A percentile compares a stretch with the other conserved stretches of the same genome.
These are phyloP conservation scores for Hansfordia pulvinata DNA, from an alignment of 2,329 filamentous ascomycete species.

Conservation along the genomic window DNA sequence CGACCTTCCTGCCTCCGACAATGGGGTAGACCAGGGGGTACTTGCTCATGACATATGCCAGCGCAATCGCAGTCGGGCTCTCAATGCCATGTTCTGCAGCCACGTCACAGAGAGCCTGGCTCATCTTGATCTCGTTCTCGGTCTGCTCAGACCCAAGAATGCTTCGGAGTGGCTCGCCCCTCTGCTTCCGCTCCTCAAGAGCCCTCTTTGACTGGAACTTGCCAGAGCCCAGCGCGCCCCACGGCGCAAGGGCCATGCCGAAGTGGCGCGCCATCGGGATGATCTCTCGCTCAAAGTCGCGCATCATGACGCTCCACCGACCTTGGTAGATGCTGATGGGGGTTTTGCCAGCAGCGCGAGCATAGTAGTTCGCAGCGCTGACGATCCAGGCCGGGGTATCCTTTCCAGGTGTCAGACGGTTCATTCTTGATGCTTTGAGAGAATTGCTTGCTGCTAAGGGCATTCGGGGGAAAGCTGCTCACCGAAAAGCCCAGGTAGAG, in stretches of 20 bases:
- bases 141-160: constrained; percentile 19
- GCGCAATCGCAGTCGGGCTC: constrained; percentile 43
- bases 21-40: constrained; percentile 38
- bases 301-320: constrained; percentile 18
- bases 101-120: constrained; percentile 44
- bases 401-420: no score
- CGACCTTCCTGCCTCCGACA: constrained; percentile 35
- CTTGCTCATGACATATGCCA: constrained; percentile 38
- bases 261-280: constrained; percentile 25
- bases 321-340: constrained; percentile 26
- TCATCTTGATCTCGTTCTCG: constrained; percentile 36
- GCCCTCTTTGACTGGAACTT: constrained; percentile 28
- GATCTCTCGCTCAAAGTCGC: constrained; percentile 26
- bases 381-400: constrained; percentile 27
- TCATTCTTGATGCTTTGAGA: no score
- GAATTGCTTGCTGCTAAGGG: no score
- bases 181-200: constrained; percentile 14
- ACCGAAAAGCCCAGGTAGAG: constrained; percentile 25
- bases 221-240: constrained; percentile 43
- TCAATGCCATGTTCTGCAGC: constrained; percentile 39
- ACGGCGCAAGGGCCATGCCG: constrained; percentile 41
- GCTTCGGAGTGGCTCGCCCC: constrained; percentile 24
- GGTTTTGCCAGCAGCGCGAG: constrained; percentile 18
- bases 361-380: constrained; percentile 22
- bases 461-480: no score